Evolutionary conservation across 108 stramenopile genomes (phyloP), one percentile per base, ranked within the genome.

Genomic region (Aurantiochytrium sp.): DNA sequence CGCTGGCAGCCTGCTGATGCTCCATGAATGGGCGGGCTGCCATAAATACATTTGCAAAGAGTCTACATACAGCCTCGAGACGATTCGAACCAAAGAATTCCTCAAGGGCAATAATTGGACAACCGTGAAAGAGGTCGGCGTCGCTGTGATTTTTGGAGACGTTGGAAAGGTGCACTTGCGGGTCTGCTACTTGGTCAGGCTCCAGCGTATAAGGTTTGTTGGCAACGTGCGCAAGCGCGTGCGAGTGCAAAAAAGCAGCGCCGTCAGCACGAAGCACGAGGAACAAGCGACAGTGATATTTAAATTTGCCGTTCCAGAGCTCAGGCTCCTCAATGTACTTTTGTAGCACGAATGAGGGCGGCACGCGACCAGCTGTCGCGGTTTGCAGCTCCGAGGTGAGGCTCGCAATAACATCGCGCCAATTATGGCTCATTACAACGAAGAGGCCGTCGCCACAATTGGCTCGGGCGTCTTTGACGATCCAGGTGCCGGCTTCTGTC

Each of bases 51-150:
- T 35, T 53, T 45, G 16, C 12, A 23, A 83, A 83, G 49, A 83
- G 10, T 6, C 4, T 23, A 6, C n/a, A 25, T 23, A 83, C 18
- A 6, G 51, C 49, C 45, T 8, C 49, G 25, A 83, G 23, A 16
- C 76, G 76, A 12, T 23, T 4, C 25, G n/a, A 18, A 6, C 49
- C 45, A 23, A 83, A 23, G 25, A 12, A 35, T 45, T 12, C 51
- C 76, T 12, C 49, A 6, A 83, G 51, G 10, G n/a, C n/a, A 12
- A 83, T 23, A 23, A 83, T 53, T 8, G 76, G 76, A 45, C 76
- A 83, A 6, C 76, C 76, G 51, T 83, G 76, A 53, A 83, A 83
- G n/a, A 83, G 76, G 51, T 83, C 76, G 10, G 51, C n/a, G 49
- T 83, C 51, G 6, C 25, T 12, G 76, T 83, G 76, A 35, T 83